Conservation (phyloP, 495 filamentous ascomycete species). For the Tuber microsphaerosporum region DNA sequence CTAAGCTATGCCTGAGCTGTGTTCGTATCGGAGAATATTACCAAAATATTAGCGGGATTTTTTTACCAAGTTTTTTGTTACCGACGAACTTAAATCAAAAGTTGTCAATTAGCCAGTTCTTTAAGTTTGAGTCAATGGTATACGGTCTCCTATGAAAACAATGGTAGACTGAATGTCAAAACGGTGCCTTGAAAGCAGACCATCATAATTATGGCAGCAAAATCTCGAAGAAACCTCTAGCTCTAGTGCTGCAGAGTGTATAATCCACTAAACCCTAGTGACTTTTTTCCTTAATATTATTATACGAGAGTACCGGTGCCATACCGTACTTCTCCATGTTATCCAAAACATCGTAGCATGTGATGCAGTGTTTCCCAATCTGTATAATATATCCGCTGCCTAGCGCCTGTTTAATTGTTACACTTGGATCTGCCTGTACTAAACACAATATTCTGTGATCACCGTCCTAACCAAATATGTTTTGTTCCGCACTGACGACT, state of each 20-base stretch:
- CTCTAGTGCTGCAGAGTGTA: background rate
- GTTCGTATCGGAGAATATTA: background rate
- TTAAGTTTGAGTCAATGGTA: background rate
- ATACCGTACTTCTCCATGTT: background rate
- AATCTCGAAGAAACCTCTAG: background rate
- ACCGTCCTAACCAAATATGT: background rate
- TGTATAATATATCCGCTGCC: background rate
- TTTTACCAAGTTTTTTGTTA: background rate
- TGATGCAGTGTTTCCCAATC: background rate
- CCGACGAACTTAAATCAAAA: background rate
- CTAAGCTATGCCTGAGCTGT: conserved; percentile 31
- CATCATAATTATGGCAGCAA: background rate
- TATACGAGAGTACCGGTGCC: background rate
- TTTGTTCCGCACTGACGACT: background rate
- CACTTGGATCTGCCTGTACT: background rate
- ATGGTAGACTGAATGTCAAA: background rate
- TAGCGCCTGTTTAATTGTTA: background rate
- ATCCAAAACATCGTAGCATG: background rate
- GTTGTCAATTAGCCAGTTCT: background rate
- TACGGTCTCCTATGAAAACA: background rate
- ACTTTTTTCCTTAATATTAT: background rate
- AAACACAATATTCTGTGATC: background rate
- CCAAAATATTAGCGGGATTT: background rate
- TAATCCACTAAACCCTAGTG: background rate
- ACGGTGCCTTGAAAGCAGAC: background rate